These are phyloP conservation scores for Fusarium newnesense DNA, from an alignment of 2,329 filamentous ascomycete species.

Conservation along the genomic window DNA sequence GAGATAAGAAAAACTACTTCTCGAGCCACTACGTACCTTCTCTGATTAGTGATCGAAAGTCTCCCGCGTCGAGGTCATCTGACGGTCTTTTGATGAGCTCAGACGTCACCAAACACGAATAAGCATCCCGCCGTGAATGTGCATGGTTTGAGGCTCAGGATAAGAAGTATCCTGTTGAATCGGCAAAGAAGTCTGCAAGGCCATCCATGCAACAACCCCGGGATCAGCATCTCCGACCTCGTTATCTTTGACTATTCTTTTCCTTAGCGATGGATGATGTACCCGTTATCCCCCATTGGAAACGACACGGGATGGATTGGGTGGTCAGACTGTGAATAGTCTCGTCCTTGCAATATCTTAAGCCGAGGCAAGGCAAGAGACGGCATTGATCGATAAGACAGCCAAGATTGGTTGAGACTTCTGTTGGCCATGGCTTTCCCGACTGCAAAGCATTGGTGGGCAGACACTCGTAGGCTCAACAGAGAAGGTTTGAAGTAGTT, in stretches of 20 bases:
- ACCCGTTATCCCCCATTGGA: not conserved
- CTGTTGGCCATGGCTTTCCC: not conserved
- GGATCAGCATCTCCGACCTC: not conserved
- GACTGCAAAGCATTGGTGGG: not conserved
- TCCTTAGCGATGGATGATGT: constrained; percentile 1
- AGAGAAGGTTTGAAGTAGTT: constrained; percentile 5
- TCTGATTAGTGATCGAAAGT: not conserved
- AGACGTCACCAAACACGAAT: constrained; percentile 10
- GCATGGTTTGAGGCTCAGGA: not conserved
- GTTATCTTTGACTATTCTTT: constrained; percentile 3
- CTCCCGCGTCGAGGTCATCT: constrained; percentile 23
- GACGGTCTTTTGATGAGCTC: constrained; percentile 13
- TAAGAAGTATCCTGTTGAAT: constrained; percentile 1
- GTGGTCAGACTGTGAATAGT: constrained; percentile 27
- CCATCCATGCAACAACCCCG: constrained; percentile 11
- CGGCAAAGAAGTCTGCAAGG: not conserved
- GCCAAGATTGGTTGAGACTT: constrained; percentile 3
- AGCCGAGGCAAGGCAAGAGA: constrained; percentile 23
- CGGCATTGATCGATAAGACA: constrained; percentile 12
- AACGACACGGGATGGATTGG: not conserved
- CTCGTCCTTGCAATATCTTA: not conserved
- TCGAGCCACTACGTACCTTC: not conserved
- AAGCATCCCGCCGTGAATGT: not conserved
- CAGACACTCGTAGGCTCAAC: constrained; percentile 20
- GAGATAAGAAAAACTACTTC: constrained; percentile 1